Percentiles rank a stretch among this genome's conserved stretches.
These are phyloP conservation scores for Tricharina praecox DNA, from an alignment of 495 filamentous ascomycete species.

Conservation along the genomic window DNA sequence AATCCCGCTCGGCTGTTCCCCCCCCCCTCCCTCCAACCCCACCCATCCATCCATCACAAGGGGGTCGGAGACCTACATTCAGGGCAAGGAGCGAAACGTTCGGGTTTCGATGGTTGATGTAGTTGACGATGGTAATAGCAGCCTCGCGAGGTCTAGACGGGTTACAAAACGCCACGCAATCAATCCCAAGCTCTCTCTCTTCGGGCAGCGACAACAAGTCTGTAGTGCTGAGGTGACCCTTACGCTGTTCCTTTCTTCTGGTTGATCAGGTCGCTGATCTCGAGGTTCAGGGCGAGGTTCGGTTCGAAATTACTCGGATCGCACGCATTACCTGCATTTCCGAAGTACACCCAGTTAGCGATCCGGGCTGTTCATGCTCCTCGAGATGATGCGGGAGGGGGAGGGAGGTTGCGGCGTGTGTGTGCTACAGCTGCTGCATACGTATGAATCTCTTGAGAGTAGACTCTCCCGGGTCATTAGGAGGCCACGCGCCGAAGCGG, in stretches of 20 bases:
- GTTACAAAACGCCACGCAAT: neutral
- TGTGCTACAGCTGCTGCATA: constrained; percentile 27
- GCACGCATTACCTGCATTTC: constrained; percentile 64
- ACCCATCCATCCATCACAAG: no score
- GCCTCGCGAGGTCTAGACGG: constrained; percentile 65
- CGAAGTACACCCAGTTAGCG: constrained; percentile 5
- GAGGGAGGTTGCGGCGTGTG: no score
- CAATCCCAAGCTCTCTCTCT: constrained; percentile 14
- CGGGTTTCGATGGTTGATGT: constrained; percentile 88
- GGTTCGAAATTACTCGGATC: constrained; percentile 94
- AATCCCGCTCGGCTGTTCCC: neutral
- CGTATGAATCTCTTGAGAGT: constrained; percentile 87
- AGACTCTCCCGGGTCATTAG: constrained; percentile 58
- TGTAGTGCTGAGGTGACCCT: constrained; percentile 19
- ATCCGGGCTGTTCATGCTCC: constrained; percentile 2
- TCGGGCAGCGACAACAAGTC: constrained; percentile 1
- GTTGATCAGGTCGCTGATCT: constrained; percentile 93
- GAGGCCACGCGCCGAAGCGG: constrained; percentile 65
- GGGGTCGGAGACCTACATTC: constrained; percentile 31
- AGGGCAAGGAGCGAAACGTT: constrained; percentile 86
- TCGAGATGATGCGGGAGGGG: no score
- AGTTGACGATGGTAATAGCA: constrained; percentile 80
- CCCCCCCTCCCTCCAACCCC: no score
- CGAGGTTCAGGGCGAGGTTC: constrained; percentile 86
- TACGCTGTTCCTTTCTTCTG: constrained; percentile 91